Percentiles rank a stretch among this genome's conserved stretches.
Conservation (phyloP, 768 basidiomycete species). For the Termitomyces sp. region DNA sequence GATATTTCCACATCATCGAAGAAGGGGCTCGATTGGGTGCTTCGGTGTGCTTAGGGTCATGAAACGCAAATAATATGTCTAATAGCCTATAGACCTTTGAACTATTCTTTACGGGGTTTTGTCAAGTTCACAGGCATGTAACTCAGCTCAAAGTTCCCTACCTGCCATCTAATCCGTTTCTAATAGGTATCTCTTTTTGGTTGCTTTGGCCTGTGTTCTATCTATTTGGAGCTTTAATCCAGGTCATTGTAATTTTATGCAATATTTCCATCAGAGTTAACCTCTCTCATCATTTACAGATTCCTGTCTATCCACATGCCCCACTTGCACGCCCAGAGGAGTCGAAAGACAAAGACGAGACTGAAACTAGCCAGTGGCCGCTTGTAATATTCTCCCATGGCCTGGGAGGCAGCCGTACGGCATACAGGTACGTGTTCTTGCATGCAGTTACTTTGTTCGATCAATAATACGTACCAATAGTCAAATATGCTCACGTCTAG, state of each 20-base stretch:
- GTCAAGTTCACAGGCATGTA: conserved; percentile 40
- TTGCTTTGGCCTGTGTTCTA: conserved; percentile 45
- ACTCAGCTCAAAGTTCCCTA: neutral
- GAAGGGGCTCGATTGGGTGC: conserved; percentile 50
- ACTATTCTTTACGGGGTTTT: conserved; percentile 42
- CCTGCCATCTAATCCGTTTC: neutral
- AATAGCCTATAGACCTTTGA: conserved; percentile 31
- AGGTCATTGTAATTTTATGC: conserved; percentile 29
- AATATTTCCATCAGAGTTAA: neutral
- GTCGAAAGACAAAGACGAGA: conserved; percentile 2
- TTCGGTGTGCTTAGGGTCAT: conserved; percentile 34
- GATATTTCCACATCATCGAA: conserved; percentile 22
- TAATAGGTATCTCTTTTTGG: conserved; percentile 31
- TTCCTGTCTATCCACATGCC: conserved; percentile 52
- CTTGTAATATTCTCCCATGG: conserved; percentile 85
- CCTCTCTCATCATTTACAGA: conserved; percentile 24
- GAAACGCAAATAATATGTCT: neutral
- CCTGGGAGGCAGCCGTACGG: conserved; percentile 64
- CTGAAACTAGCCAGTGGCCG: conserved; percentile 46
- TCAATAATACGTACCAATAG: conserved; percentile 23
- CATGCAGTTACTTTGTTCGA: neutral
- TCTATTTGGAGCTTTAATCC: conserved; percentile 42
- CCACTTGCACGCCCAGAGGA: conserved; percentile 40
- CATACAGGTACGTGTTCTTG: conserved; percentile 46
- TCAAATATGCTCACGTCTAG: conserved; percentile 67